Base-by-base conservation (phyloP, 2,329 filamentous ascomycete species). In the Colletotrichum abscissum region DNA sequence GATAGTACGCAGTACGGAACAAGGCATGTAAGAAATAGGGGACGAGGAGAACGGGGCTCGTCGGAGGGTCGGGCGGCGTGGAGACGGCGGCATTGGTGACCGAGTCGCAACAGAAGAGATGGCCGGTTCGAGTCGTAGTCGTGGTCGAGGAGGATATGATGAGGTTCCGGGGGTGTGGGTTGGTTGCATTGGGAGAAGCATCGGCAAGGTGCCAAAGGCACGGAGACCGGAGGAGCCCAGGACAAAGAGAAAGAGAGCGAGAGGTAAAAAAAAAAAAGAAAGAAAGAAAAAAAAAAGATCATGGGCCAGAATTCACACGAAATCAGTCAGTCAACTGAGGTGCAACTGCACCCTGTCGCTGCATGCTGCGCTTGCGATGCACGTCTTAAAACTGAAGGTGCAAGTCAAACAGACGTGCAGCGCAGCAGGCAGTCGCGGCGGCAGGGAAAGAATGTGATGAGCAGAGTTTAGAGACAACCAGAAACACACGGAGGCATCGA, bases 331-430 rank as follows among this genome's bases (percentile, higher is more conserved):
- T 42, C 38, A 16, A 42, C 14, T 42, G 38, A 19, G 6, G 59
- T 62, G 38, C 19, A 52, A 38, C 54, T 69, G 59, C 69, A 58
- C 62, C 59, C 71, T 64, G 67, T 52, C 56, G 63, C 63, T 59
- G 69, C 59, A 64, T 74, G 64, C 55, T 57, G 72, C 69, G 69
- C 60, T 69, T 68, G 64, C 60, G 64, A 64, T 68, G 67, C 63
- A 68, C 58, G 65, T 72, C 72, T 73, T 46, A 54, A 63, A 56
- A 55, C 49, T 35, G 49, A 28, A 69, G 59, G 73, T 57, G 68
- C 64, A 73, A 69, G 72, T 69, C 69, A 63, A 73, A 69, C 58
- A 74, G 69, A 65, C 55, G 65, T 69, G 69, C 72, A 74, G 69
- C 26, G 63, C 56, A 28, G 38, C 42, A 49, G 42, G 62, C 42